A percentile compares a stretch with the other conserved stretches of the same genome.
Evolutionary conservation across 2,329 filamentous ascomycete genomes (phyloP).

Genomic region (Monosporascus sp.): DNA sequence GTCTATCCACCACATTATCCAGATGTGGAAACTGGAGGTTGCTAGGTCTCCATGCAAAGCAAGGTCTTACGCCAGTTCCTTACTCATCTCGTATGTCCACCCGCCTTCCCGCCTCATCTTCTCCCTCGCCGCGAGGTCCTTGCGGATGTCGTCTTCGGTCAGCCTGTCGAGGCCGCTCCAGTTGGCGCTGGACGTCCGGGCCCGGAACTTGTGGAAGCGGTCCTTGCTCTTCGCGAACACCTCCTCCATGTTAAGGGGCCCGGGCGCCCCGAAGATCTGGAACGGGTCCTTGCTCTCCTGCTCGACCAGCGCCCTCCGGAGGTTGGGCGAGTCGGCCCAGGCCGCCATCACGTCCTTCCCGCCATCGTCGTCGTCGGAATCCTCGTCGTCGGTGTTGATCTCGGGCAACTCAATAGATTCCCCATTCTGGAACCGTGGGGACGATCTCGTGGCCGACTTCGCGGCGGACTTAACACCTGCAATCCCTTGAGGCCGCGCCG

Average conservation of each 20-base stretch:
- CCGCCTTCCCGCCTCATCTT: conserved; percentile 65
- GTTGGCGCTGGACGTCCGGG: conserved; percentile 89
- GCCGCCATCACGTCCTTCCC: conserved; percentile 62
- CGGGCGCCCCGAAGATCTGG: conserved; percentile 82
- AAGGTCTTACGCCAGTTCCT: conserved; percentile 21
- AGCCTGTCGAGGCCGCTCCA: conserved; percentile 80
- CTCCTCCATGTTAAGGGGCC: conserved; percentile 89
- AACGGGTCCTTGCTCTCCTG: conserved; percentile 86
- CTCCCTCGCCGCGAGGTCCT: conserved; percentile 65
- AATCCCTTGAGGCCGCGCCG: conserved; percentile 49
- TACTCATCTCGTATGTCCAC: conserved; percentile 55
- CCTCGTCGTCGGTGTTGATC: conserved; percentile 91
- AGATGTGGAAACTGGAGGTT: not conserved
- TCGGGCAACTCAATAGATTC: conserved; percentile 91
- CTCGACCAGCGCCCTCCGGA: conserved; percentile 67
- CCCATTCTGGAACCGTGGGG: conserved; percentile 81
- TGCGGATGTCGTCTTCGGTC: conserved; percentile 66
- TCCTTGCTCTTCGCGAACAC: conserved; percentile 90
- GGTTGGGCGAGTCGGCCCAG: conserved; percentile 86
- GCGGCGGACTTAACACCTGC: conserved; percentile 49
- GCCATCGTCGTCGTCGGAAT: conserved; percentile 57
- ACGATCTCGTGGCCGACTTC: conserved; percentile 62
- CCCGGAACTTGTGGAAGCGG: conserved; percentile 79
- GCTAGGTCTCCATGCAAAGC: not conserved
- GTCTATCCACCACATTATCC: too few relatives aligned